Evolutionary conservation across 176 grass and related monocot genomes (phyloP).

Genomic region (Urochloa ruziziensis): DNA sequence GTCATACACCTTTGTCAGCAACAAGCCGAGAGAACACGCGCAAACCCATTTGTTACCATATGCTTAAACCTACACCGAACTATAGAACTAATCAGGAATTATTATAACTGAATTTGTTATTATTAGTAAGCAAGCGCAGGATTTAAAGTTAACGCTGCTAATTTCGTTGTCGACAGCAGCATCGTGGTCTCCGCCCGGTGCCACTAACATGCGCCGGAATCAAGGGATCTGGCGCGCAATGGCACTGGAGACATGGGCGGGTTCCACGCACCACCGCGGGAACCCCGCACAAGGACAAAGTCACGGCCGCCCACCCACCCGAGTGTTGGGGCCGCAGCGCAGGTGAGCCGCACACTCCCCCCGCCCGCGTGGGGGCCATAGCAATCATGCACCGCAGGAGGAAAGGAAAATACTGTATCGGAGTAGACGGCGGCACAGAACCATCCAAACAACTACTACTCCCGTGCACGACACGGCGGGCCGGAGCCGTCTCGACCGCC

Average conservation of each 20-base stretch:
- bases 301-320: background rate
- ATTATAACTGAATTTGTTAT: background rate
- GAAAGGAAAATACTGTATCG: constrained; percentile 8
- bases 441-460: background rate
- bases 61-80: background rate
- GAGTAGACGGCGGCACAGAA: background rate
- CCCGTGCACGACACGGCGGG: background rate
- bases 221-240: constrained; percentile 16
- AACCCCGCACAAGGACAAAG: background rate
- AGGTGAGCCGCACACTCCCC: background rate
- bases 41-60: background rate
- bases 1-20: background rate
- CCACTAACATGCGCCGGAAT: constrained; percentile 10
- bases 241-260: background rate
- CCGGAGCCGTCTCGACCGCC: background rate
- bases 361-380: background rate
- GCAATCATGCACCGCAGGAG: background rate
- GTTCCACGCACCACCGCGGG: constrained; percentile 14
- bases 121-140: background rate
- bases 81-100: no score
- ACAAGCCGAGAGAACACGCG: no score
- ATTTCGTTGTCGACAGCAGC: background rate
- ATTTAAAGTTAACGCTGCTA: background rate
- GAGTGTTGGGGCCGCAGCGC: background rate
- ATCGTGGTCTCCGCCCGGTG: constrained; percentile 34